Evolutionary conservation across 805 yeast species (phyloP).

Genomic region (Millerozyma acaciae): DNA sequence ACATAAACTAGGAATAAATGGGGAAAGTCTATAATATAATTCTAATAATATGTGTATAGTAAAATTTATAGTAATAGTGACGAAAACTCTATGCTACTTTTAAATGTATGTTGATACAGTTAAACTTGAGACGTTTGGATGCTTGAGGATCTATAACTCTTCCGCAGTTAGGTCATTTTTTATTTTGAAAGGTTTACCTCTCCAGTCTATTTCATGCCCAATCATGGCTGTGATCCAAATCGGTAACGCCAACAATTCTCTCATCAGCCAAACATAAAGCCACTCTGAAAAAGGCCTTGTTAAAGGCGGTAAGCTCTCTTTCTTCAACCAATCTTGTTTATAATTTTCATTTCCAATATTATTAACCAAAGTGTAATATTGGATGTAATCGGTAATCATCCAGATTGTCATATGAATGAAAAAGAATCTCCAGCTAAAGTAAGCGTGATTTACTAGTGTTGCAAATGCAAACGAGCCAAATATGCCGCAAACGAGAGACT

Average conservation of each 20-base stretch:
- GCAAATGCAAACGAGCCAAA: slow-evolving; percentile 62
- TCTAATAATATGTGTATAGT: too few relatives aligned
- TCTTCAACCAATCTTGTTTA: slow-evolving; percentile 26
- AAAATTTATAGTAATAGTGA: too few relatives aligned
- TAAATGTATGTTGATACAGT: too few relatives aligned
- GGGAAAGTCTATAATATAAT: too few relatives aligned
- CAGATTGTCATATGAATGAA: slow-evolving; percentile 56
- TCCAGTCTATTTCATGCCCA: slow-evolving; percentile 75
- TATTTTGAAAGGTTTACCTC: slow-evolving; percentile 73
- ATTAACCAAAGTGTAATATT: slow-evolving; percentile 44
- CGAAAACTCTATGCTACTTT: too few relatives aligned
- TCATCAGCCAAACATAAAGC: slow-evolving; percentile 51
- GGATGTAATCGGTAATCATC: slow-evolving; percentile 62
- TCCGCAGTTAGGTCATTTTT: slow-evolving; percentile 75
- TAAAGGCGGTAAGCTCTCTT: slow-evolving; percentile 13
- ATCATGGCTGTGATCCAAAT: slow-evolving; percentile 78
- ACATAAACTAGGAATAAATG: too few relatives aligned
- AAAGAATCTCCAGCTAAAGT: slow-evolving; percentile 38
- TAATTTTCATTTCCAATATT: slow-evolving; percentile 14
- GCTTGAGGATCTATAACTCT: slow-evolving; percentile 41
- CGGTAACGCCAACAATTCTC: slow-evolving; percentile 77
- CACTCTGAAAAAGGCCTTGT: slow-evolving; percentile 20
- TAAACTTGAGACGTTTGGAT: too few relatives aligned
- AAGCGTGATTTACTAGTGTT: slow-evolving; percentile 32
- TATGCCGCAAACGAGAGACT: slow-evolving; percentile 61